Conservation (phyloP, 176 grass and related monocot genomes). For the Aechmea fasciata region DNA sequence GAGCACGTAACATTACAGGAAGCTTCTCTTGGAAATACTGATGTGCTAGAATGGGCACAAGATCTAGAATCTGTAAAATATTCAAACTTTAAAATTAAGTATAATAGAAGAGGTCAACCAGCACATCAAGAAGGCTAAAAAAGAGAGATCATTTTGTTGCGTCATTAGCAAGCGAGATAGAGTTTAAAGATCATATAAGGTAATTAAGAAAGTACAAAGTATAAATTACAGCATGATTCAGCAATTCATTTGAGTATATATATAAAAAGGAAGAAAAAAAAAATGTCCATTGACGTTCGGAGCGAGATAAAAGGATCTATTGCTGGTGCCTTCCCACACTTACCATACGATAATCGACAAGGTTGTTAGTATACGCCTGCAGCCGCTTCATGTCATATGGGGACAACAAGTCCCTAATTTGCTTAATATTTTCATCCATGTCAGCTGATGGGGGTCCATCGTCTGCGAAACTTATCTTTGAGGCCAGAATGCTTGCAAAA, state of each 20-base stretch:
- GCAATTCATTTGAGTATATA: background rate
- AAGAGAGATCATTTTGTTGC: background rate
- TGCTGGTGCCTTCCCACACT: slow-evolving; percentile 23
- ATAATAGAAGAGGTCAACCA: background rate
- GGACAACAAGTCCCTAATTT: slow-evolving; percentile 42
- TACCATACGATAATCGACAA: slow-evolving; percentile 92
- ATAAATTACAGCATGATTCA: too few species aligned
- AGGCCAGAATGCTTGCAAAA: slow-evolving; percentile 61
- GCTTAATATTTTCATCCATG: slow-evolving; percentile 24
- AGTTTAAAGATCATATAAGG: background rate
- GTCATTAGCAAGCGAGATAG: background rate
- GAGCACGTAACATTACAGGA: slow-evolving; percentile 54
- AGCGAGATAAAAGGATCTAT: background rate
- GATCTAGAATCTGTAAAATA: slow-evolving; percentile 75
- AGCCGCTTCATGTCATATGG: slow-evolving; percentile 89
- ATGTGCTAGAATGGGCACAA: slow-evolving; percentile 76
- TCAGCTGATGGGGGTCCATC: slow-evolving; percentile 24
- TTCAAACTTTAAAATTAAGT: background rate
- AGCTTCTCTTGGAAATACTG: slow-evolving; percentile 87
- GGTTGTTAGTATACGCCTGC: slow-evolving; percentile 88
- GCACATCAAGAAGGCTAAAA: background rate
- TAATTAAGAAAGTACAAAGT: background rate
- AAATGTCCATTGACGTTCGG: background rate
- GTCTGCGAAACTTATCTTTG: slow-evolving; percentile 70
- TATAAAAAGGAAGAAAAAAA: background rate